phyloP scores from a whole-genome alignment of 306 rosid species.

The Cucumis sativus region DNA sequence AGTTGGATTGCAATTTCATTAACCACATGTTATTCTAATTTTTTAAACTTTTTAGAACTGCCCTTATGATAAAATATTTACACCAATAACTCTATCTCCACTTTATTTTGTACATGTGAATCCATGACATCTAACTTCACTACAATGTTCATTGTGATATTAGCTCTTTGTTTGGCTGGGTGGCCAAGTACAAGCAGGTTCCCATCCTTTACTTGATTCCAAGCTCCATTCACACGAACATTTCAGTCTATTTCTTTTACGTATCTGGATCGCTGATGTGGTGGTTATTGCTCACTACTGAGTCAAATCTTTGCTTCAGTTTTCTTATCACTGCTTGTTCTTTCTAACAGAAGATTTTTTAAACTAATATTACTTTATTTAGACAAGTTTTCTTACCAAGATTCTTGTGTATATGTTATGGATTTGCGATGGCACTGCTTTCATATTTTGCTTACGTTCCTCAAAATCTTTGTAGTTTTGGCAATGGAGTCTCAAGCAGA shows the following conservation, averaged over 20 bases:
- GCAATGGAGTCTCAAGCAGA: conserved; percentile 97
- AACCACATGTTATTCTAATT: not conserved
- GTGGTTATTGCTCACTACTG: not conserved
- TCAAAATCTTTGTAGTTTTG: conserved; percentile 38
- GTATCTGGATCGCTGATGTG: not conserved
- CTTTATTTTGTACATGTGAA: not conserved
- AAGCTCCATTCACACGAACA: not conserved
- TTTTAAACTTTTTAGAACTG: not conserved
- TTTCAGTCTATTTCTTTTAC: not conserved
- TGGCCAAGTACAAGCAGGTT: not conserved
- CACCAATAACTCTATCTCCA: not conserved
- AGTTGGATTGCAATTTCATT: not conserved
- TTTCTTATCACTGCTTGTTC: not conserved
- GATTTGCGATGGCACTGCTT: not conserved
- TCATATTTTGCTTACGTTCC: conserved; percentile 9
- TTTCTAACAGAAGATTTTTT: not conserved
- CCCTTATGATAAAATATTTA: not conserved
- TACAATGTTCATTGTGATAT: not conserved
- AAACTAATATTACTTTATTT: not conserved
- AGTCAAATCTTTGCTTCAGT: not conserved
- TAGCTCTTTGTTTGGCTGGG: not conserved
- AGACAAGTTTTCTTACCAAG: not conserved
- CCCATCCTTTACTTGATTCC: not conserved
- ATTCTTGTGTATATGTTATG: not conserved
- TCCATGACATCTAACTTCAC: not conserved